Percentiles rank a stretch among this genome's conserved stretches.
These are phyloP conservation scores for Terana coerulea DNA, from an alignment of 768 basidiomycete species.

Conservation along the genomic window DNA sequence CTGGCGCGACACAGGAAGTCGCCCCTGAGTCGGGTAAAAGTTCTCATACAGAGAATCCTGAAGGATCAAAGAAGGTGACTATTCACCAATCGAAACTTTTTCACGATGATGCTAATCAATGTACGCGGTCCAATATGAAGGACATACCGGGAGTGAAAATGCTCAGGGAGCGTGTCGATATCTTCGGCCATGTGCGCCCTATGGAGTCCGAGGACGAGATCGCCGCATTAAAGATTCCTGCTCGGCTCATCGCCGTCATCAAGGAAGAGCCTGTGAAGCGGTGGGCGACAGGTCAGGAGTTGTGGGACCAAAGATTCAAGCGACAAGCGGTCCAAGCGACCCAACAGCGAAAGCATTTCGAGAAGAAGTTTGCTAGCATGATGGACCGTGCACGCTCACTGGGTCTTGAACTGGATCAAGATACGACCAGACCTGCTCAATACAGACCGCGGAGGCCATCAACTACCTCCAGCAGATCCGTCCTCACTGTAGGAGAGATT, in stretches of 20 bases:
- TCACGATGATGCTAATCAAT: too few species aligned
- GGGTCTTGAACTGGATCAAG: constrained; percentile 34
- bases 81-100: too few species aligned
- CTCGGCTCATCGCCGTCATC: constrained; percentile 62
- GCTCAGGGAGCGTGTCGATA: constrained; percentile 73
- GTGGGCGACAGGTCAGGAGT: constrained; percentile 59
- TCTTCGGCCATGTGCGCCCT: constrained; percentile 51
- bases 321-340: constrained; percentile 38
- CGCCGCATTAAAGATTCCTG: constrained; percentile 46
- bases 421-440: constrained; percentile 4
- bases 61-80: too few species aligned
- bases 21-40: too few species aligned
- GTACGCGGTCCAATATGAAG: too few species aligned
- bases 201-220: constrained; percentile 62
- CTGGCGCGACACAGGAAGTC: too few species aligned
- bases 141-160: constrained; percentile 35
- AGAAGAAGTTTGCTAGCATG: constrained; percentile 41
- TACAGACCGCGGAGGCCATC: constrained; percentile 1
- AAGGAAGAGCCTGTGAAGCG: constrained; percentile 67
- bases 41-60: too few species aligned
- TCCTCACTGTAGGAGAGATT: constrained; percentile 16
- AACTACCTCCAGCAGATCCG: constrained; percentile 10
- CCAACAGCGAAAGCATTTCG: constrained; percentile 40
- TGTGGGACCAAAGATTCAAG: constrained; percentile 57
- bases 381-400: constrained; percentile 43